Evolutionary conservation across 352 stramenopile genomes (phyloP).

Genomic region (Pythium chondricola): DNA sequence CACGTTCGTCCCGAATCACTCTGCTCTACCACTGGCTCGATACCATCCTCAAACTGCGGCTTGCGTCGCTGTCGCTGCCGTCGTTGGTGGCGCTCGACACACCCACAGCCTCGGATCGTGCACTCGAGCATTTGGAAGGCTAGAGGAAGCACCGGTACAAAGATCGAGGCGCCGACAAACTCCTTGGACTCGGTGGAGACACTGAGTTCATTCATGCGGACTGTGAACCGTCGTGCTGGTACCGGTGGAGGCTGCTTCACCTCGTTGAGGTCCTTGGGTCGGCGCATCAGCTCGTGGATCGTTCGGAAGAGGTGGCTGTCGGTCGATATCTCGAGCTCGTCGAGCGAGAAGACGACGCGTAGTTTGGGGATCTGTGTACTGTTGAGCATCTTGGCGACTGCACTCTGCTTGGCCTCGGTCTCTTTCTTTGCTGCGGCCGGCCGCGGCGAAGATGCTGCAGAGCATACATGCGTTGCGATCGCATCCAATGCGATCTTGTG

Average conservation of each 20-base stretch:
- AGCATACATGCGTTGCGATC: constrained; percentile 49
- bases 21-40: not conserved
- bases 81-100: constrained; percentile 17
- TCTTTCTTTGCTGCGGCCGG: not conserved
- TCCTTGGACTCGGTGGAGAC: constrained; percentile 63
- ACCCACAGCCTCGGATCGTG: constrained; percentile 49
- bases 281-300: constrained; percentile 19
- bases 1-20: too few species aligned
- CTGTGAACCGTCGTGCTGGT: constrained; percentile 18
- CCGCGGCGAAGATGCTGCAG: not conserved
- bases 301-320: constrained; percentile 26
- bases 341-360: constrained; percentile 33
- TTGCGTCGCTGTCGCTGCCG: not conserved
- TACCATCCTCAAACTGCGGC: not conserved
- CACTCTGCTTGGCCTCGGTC: not conserved
- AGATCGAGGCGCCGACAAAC: constrained; percentile 52
- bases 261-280: not conserved
- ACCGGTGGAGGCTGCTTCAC: not conserved
- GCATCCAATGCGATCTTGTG: constrained; percentile 51
- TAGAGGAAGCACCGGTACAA: constrained; percentile 53
- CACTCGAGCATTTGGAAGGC: constrained; percentile 74
- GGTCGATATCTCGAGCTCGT: constrained; percentile 43
- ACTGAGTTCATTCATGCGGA: constrained; percentile 27
- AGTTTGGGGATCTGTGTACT: constrained; percentile 25
- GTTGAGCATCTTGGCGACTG: constrained; percentile 3